A percentile compares a stretch with the other conserved stretches of the same genome.
Evolutionary conservation across 2,329 filamentous ascomycete species (phyloP).

Genomic region (Nannizzia gypsea): DNA sequence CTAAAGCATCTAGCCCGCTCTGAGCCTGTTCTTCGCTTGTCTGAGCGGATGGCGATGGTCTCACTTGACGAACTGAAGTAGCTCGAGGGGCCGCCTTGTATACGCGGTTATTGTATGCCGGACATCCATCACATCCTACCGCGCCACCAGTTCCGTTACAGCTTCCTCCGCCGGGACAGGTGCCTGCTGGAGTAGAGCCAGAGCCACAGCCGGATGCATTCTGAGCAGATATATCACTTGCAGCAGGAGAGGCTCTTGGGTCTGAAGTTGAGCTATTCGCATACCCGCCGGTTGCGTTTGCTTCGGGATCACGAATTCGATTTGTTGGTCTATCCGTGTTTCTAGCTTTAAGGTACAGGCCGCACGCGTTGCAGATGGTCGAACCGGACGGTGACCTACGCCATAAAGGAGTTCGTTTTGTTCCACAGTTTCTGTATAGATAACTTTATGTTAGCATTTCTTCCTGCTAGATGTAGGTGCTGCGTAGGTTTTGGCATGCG

Average conservation of each 20-base stretch:
- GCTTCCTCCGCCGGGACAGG: constrained; percentile 84
- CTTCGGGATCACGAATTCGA: constrained; percentile 59
- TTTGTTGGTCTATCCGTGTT: constrained; percentile 86
- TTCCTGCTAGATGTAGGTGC: neutral
- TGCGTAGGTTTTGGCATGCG: neutral
- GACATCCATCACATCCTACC: constrained; percentile 88
- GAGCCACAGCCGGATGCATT: constrained; percentile 25
- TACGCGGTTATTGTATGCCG: constrained; percentile 92
- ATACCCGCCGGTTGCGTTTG: constrained; percentile 15
- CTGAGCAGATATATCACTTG: constrained; percentile 24
- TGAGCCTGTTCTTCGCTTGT: constrained; percentile 12
- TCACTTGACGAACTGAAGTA: constrained; percentile 22
- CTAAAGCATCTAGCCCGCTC: constrained; percentile 17
- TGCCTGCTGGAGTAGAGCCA: constrained; percentile 49
- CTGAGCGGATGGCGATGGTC: constrained; percentile 22
- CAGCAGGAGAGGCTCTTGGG: constrained; percentile 21
- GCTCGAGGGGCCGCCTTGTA: constrained; percentile 62
- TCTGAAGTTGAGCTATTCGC: constrained; percentile 11
- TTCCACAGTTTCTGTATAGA: constrained; percentile 70
- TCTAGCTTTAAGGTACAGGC: constrained; percentile 83
- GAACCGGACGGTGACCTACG: constrained; percentile 82
- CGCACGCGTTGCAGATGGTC: constrained; percentile 96
- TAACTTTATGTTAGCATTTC: constrained; percentile 7
- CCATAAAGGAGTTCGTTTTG: constrained; percentile 89
- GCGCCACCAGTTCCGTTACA: constrained; percentile 96